Base-by-base conservation (phyloP, 257 asterid genomes). In the Nicotiana obtusifolia region DNA sequence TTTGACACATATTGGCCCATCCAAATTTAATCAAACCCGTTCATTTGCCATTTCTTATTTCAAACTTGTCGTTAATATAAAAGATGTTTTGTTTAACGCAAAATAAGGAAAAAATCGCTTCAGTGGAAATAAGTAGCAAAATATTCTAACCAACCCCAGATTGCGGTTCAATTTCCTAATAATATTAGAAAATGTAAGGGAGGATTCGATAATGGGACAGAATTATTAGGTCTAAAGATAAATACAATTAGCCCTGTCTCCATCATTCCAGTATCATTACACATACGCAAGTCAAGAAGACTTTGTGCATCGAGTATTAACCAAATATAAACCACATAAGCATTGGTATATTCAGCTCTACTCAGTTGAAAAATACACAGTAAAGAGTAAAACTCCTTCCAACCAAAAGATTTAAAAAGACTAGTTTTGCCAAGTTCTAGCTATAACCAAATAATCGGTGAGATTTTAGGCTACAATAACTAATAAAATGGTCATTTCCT, bases 231-330 rank as follows among this genome's bases (percentile, higher is more conserved):
- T 78, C 22, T 49, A 26, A 61, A 49, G 68, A 47, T 54, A 64
- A 35, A 62, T 37, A 53, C 3, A 77, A 65, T 53, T 31, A 78
- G 65, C 61, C 28, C 10, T 77, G 85, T 80, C 84, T 53, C n/a
- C 78, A 64, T 19, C 78, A 73, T 33, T 62, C 66, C 81, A 79
- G 57, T 66, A 60, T 52, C 62, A 67, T 67, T 47, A 30, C 67
- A 44, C 54, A 57, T 31, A 78, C 67, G 41, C 84, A 80, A 73
- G 68, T 80, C 65, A 10, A 57, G 77, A 60, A 65, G 62, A 61
- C 47, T 54, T 44, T 44, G 8, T 10, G 65, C 80, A 76, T 71
- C 60, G 59, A 71, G n/a, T 47, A n/a, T 37, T n/a, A 37, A 11
- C 31, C 57, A 37, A 69, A 69, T 6, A 26, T 71, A 33, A 71